Percentiles rank a stretch among this genome's conserved stretches.
Conservation (phyloP, 2,329 filamentous ascomycete species). For the Fusarium armeniacum region DNA sequence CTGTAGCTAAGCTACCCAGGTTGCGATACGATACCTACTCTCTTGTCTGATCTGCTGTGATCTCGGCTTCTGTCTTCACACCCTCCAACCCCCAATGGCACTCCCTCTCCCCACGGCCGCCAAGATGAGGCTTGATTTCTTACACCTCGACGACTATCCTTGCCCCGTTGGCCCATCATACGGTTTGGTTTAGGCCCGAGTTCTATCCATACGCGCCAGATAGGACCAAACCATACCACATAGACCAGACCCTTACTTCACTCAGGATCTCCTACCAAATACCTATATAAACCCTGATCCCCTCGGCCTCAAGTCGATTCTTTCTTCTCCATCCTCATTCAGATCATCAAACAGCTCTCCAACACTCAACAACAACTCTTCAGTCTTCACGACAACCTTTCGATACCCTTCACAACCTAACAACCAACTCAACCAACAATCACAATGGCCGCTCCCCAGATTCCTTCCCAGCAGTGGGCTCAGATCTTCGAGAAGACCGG, state of each 20-base stretch:
- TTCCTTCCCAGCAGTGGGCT: conserved; percentile 91
- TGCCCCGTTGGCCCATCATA: conserved; percentile 48
- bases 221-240: conserved; percentile 26
- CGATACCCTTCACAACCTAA: conserved; percentile 37
- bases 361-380: conserved; percentile 38
- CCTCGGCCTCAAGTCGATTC: conserved; percentile 38
- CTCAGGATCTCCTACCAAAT: conserved; percentile 38
- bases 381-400: conserved; percentile 45
- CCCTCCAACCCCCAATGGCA: conserved; percentile 30
- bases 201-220: conserved; percentile 36
- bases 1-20: conserved; percentile 8
- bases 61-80: conserved; percentile 32
- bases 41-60: conserved; percentile 38
- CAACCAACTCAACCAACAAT: conserved; percentile 32
- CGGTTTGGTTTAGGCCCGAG: conserved; percentile 49
- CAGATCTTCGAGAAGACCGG: conserved; percentile 89
- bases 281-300: conserved; percentile 51
- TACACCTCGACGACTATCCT: conserved; percentile 43
- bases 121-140: conserved; percentile 46
- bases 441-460: conserved; percentile 57
- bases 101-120: conserved; percentile 48
- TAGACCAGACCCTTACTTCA: conserved; percentile 37
- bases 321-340: conserved; percentile 49
- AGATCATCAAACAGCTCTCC: conserved; percentile 48
- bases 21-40: background rate